Evolutionary conservation across 2,329 filamentous ascomycete genomes (phyloP).

Genomic region (Sporothrix globosa): DNA sequence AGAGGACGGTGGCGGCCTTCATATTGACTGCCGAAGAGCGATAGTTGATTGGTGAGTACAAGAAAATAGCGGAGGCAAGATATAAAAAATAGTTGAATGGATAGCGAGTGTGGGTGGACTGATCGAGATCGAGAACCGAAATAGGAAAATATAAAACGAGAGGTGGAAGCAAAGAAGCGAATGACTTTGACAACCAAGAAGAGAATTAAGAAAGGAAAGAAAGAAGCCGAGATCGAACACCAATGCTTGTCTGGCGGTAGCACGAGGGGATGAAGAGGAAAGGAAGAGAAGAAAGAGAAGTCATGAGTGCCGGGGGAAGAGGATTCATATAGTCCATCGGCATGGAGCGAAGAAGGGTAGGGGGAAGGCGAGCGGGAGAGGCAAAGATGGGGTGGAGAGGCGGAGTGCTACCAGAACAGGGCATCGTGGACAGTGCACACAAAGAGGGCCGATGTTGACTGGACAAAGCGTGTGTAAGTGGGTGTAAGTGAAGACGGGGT

Average conservation of each 20-base stretch:
- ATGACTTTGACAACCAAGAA: slow-evolving; percentile 56
- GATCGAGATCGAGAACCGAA: slow-evolving; percentile 40
- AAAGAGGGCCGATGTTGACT: slow-evolving; percentile 3
- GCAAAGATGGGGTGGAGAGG: slow-evolving; percentile 3
- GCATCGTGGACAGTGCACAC: slow-evolving; percentile 28
- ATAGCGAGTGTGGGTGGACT: slow-evolving; percentile 34
- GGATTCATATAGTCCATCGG: slow-evolving; percentile 32
- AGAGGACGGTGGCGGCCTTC: slow-evolving; percentile 55
- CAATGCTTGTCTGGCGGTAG: slow-evolving; percentile 28
- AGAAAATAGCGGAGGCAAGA: slow-evolving; percentile 6
- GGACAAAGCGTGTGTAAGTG: slow-evolving; percentile 13
- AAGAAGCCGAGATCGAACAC: slow-evolving; percentile 28
- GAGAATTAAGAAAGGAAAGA: slow-evolving; percentile 34
- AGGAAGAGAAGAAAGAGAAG: slow-evolving; percentile 10
- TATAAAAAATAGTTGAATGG: slow-evolving; percentile 1
- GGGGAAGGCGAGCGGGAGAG: slow-evolving; percentile 14
- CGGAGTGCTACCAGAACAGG: slow-evolving; percentile 14
- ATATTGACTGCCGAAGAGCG: slow-evolving; percentile 44
- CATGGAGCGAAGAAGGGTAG: background rate
- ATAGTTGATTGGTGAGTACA: background rate
- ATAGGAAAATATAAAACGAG: slow-evolving; percentile 33
- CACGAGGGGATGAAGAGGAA: slow-evolving; percentile 32
- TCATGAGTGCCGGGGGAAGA: slow-evolving; percentile 17
- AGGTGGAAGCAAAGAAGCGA: slow-evolving; percentile 57
- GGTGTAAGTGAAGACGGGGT: slow-evolving; percentile 30